Evolutionary conservation across 1,139 yeast genomes (phyloP).

Genomic region (Pichia cactophila): DNA sequence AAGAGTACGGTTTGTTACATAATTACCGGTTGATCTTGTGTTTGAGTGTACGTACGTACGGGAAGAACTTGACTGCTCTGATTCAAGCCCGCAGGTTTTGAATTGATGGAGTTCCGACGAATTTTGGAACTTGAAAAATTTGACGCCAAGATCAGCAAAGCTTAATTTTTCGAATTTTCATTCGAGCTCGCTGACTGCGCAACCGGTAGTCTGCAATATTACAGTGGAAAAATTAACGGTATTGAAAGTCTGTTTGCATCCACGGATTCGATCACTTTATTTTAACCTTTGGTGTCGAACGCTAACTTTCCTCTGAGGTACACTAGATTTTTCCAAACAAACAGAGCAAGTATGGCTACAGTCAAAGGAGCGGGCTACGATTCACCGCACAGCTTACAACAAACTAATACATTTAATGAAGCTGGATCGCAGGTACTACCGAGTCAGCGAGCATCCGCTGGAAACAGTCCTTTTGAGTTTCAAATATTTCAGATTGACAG

Average conservation of each 20-base stretch:
- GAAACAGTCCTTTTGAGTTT: slow-evolving; percentile 3
- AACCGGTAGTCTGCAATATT: neutral
- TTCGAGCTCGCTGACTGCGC: neutral
- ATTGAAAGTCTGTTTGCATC: too few relatives aligned
- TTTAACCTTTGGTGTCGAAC: neutral
- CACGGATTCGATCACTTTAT: too few relatives aligned
- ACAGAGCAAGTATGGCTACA: neutral
- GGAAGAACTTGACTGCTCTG: too few relatives aligned
- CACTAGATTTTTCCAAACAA: neutral
- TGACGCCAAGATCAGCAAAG: too few relatives aligned
- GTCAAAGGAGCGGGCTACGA: neutral
- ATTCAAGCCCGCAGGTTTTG: too few relatives aligned
- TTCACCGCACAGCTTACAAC: neutral
- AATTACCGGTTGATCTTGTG: too few relatives aligned
- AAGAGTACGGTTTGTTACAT: too few relatives aligned
- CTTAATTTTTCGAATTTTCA: neutral
- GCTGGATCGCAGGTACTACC: neutral
- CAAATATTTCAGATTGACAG: slow-evolving; percentile 7
- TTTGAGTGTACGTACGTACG: too few relatives aligned
- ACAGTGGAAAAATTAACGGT: neutral
- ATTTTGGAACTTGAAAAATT: too few relatives aligned
- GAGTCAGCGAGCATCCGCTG: neutral
- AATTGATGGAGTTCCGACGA: too few relatives aligned
- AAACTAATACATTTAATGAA: neutral
- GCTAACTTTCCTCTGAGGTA: neutral